Percentiles rank a stretch among this genome's conserved stretches.
phyloP scores from a whole-genome alignment of 345 rosid genomes.

The Eutrema japonicum region DNA sequence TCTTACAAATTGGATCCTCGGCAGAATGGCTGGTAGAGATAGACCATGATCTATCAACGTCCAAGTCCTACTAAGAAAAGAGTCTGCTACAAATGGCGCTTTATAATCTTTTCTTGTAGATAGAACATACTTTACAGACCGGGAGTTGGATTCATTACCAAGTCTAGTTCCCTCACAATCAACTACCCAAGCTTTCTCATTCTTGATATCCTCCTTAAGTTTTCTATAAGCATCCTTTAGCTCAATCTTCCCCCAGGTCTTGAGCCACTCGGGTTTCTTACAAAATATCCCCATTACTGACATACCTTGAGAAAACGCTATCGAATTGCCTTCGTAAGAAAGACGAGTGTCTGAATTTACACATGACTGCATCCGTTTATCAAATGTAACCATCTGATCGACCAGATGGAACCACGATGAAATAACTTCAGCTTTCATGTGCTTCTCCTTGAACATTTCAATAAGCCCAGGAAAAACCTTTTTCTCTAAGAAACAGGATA shows the following conservation, averaged over 20 bases:
- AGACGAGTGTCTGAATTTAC: constrained; percentile 56
- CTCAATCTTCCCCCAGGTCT: constrained; percentile 81
- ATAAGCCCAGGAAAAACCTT: constrained; percentile 54
- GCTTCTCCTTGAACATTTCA: constrained; percentile 54
- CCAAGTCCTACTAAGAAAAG: constrained; percentile 55
- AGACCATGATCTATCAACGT: constrained; percentile 61
- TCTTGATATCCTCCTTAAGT: constrained; percentile 57
- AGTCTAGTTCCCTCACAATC: constrained; percentile 32
- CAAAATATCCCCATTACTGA: constrained; percentile 60
- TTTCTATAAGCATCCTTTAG: constrained; percentile 73
- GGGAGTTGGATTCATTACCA: constrained; percentile 30
- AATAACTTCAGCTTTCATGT: constrained; percentile 52
- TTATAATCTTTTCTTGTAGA: constrained; percentile 61
- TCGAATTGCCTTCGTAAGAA: constrained; percentile 48
- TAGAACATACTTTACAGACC: constrained; percentile 52
- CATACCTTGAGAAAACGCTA: constrained; percentile 46
- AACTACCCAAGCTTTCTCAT: constrained; percentile 61
- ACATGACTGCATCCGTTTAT: constrained; percentile 61
- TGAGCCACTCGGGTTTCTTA: constrained; percentile 69
- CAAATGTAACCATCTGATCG: constrained; percentile 71
- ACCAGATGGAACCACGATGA: constrained; percentile 77
- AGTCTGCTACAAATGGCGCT: constrained; percentile 67
- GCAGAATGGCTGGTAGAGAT: constrained; percentile 50
- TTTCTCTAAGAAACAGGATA: constrained; percentile 62
- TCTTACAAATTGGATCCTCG: constrained; percentile 60